Base-by-base conservation (phyloP, 2,329 filamentous ascomycete species). In the Pseudocercospora eumusae region DNA sequence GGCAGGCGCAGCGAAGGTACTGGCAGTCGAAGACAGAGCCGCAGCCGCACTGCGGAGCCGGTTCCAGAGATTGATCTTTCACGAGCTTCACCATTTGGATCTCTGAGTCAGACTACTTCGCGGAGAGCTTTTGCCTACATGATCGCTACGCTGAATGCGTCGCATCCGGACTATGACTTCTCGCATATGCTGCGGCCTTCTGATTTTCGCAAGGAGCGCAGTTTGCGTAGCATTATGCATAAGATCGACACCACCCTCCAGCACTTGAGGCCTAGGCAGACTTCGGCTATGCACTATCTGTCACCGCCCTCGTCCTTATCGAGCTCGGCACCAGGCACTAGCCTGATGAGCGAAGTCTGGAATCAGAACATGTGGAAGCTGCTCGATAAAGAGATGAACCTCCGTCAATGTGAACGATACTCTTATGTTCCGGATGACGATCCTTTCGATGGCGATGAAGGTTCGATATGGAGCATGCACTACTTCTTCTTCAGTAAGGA, bases 401-500 rank as follows among this genome's bases (percentile, higher is more conserved):
- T 98, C 47, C 88, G 90, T 68, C 89, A 96, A 69, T 99, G 95
- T 78, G 89, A 88, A 60, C 87, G 93, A 65, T 98, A 96, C 76
- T 90, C 89, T 60, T 99, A 96, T 78, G 86, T 89, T 56, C 95
- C 95, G 0, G 88, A 92, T 44, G 91, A 93, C 64, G 93, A 96
- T 72, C 92, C 92, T 0, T 96, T 96, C 71, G 89, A 93, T 70
- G 92, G 92, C 66, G 93, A 96, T 64, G 92, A 97, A 73, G 91
- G 91, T 64, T 89, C 93, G 9, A 93, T 99, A 65, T 99, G 93
- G 93, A 92, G 91, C 55, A 83, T 93, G 65, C 93, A 98, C 76
- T 97, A 96, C 77, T 96, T 99, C 81, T 96, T 98, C 77, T 98
- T 97, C 84, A 97, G 96, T 81, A 93, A 93, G 72, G 82, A 88